phyloP scores from a whole-genome alignment of 768 basidiomycete genomes.

The Leccinum rimulosum region DNA sequence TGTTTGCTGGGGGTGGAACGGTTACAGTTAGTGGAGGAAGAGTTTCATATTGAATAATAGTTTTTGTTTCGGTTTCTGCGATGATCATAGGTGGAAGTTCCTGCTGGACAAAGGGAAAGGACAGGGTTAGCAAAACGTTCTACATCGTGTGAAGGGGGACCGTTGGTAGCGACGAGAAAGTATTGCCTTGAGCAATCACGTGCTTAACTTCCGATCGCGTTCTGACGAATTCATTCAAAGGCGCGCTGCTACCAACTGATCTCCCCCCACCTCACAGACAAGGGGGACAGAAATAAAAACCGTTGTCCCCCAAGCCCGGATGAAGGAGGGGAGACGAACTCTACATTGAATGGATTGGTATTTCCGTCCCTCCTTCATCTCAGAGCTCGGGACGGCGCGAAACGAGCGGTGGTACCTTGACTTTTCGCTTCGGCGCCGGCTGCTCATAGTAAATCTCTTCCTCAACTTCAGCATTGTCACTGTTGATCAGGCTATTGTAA shows the following conservation, averaged over 20 bases:
- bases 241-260: slow-evolving; percentile 33
- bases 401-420: slow-evolving; percentile 85
- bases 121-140: slow-evolving; percentile 35
- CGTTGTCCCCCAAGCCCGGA: slow-evolving; percentile 90
- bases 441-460: slow-evolving; percentile 83
- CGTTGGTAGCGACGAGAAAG: slow-evolving; percentile 38
- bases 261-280: slow-evolving; percentile 46
- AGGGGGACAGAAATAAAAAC: slow-evolving; percentile 71
- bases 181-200: slow-evolving; percentile 34
- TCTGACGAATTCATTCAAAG: slow-evolving; percentile 27
- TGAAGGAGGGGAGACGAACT: slow-evolving; percentile 85
- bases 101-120: slow-evolving; percentile 29
- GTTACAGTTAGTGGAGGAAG: slow-evolving; percentile 60
- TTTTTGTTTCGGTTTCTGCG: slow-evolving; percentile 62
- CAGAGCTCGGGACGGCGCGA: slow-evolving; percentile 90
- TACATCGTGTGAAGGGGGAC: slow-evolving; percentile 33
- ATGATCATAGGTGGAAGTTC: slow-evolving; percentile 41
- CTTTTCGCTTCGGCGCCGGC: slow-evolving; percentile 64
- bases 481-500: slow-evolving; percentile 59
- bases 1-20: slow-evolving; percentile 75
- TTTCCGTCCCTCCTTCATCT: slow-evolving; percentile 77
- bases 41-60: slow-evolving; percentile 50
- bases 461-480: slow-evolving; percentile 64
- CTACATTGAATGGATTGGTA: slow-evolving; percentile 43
- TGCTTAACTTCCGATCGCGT: slow-evolving; percentile 21